Evolutionary conservation across 2,329 filamentous ascomycete genomes (phyloP), one percentile per base, ranked within the genome.

Genomic region (Colletotrichum sansevieriae): DNA sequence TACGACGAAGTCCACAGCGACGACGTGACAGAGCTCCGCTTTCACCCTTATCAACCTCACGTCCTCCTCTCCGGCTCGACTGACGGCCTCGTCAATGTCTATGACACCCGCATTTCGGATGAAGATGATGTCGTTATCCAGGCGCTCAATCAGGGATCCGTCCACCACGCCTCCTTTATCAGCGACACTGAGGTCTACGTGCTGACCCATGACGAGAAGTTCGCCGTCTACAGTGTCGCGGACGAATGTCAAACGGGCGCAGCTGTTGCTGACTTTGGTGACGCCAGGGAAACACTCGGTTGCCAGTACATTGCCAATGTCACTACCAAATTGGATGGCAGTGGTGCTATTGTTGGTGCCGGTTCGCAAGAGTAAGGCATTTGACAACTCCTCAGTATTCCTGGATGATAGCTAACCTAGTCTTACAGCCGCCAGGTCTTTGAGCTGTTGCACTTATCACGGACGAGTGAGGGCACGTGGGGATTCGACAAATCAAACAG

Each of bases 101-200:
- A 91, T 79, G 90, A 96, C 80, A 91, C 88, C 18, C 84, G 85
- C 55, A 85, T 92, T 66, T 79, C 83, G 18, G 91, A 93, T 72
- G 92, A 95, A 78, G 92, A 95, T 75, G 92, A 95, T 54, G 90
- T 92, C 1, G 82, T 94, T 20, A 83, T 92, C 67, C 91, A 94
- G 78, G 92, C 93, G 12, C 90, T 95, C 77, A 95, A 95, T 78
- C 91, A 93, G 75, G 86, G 88, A 43, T 88, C 90, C 39, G 87
- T 95, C 71, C 92, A 94, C 77, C 91, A 88, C 72, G 90, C 92
- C 13, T 91, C 89, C 5, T 95, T 94, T 80, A 82, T 95, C 63
- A 88, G 83, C 63, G 78, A 82, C 15, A 85, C 85, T 5, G 87
- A 91, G 74, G 86, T 94, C 37, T 93, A 89, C 71, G 91, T 91